Evolutionary conservation across 495 filamentous ascomycete genomes (phyloP), one percentile per base, ranked within the genome.

Genomic region (Aspergillus funiculosus): DNA sequence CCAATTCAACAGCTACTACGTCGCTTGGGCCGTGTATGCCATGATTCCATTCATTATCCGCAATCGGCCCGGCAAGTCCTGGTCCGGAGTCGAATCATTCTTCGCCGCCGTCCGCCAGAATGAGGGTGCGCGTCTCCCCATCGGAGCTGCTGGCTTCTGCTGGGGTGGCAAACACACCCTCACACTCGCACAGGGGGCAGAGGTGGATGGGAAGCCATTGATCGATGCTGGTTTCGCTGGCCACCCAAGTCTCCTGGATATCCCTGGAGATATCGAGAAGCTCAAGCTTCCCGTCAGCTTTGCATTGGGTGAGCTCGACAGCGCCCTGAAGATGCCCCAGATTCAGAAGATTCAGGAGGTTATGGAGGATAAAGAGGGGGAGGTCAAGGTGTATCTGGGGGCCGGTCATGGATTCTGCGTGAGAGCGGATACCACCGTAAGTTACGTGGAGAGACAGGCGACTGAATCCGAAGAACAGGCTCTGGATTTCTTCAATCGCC

Each of bases 351-450:
- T 76, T n/a, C 61, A 73, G 52, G 55, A 57, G 5, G 58, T 76
- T 5, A 27, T 45, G 15, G 30, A 50, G 13, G 48, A 49, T 29
- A 60, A 60, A 44, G 64, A 67, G 26, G 62, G 56, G 21, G 75
- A 82, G 55, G 67, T 75, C 32, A 64, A 72, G 22, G 52, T 79
- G 27, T 79, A 78, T 50, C 56, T 68, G 1, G 80, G 79, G 6
- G 79, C 78, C 5, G 71, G 67, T 48, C 80, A 69, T 61, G 81
- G 79, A 4, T 85, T 85, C 62, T 79, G 79, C 6, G 61, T 82
- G 4, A 58, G 77, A 28, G 72, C 65, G 17, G 67, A 77, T 58
- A 49, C 56, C 8, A 55, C 54, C 9, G 59, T 74, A 53, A 52
- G 66, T 39, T 43, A 60, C 39, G 66, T 78, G 55, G 63, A 52